Conservation (phyloP, 2,329 filamentous ascomycete species). For the Alternaria incomplexa region DNA sequence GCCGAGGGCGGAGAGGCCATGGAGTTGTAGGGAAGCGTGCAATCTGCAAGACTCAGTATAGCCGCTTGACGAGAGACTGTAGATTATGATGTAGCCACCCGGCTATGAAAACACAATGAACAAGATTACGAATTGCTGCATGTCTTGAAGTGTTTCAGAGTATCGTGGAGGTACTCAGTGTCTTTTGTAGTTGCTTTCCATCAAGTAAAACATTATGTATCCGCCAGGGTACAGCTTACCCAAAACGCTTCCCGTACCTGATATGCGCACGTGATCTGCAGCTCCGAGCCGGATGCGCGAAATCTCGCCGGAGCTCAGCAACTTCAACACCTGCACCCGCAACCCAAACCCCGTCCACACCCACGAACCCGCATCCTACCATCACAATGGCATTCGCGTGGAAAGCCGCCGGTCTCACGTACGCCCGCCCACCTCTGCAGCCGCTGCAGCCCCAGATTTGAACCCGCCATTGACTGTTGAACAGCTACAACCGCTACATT, state of each 20-base stretch:
- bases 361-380: constrained; percentile 40
- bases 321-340: constrained; percentile 32
- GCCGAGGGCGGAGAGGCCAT: constrained; percentile 55
- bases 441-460: constrained; percentile 1
- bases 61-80: neutral
- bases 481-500: constrained; percentile 99
- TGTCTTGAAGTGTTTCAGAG: no score
- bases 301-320: constrained; percentile 34
- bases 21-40: constrained; percentile 47
- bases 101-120: constrained; percentile 34
- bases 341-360: constrained; percentile 30
- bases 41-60: neutral
- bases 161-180: neutral
- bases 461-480: constrained; percentile 34
- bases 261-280: constrained; percentile 29
- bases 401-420: constrained; percentile 98
- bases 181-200: neutral
- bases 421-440: constrained; percentile 53
- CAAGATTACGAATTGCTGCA: constrained; percentile 10
- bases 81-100: constrained; percentile 12
- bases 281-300: constrained; percentile 37
- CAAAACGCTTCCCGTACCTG: neutral
- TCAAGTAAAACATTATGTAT: neutral
- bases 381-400: constrained; percentile 93
- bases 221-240: neutral